Base-by-base conservation (phyloP, 2,329 filamentous ascomycete species). In the Phaeoacremonium minimum region DNA sequence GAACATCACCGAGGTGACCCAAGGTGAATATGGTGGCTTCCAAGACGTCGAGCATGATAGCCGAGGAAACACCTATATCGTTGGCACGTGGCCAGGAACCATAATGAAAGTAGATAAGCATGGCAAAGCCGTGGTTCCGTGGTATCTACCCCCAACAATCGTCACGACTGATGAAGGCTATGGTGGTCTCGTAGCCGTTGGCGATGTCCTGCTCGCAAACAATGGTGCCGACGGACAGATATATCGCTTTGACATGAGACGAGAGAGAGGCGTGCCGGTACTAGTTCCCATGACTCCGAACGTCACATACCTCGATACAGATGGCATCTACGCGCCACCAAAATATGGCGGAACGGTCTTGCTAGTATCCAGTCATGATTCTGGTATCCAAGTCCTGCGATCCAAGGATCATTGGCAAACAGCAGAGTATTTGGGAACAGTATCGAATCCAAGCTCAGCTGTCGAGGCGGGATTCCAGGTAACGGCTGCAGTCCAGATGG, bases 31-130 rank as follows among this genome's bases (percentile, higher is more conserved):
- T 41, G 55, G 60, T 16, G 64, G 59, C 6, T 63, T 55, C 22
- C 63, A 66, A 38, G 64, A 67, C 34, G 49, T 64, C 4, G 61
- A 58, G 26, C 54, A 58, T 34, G 62, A 64, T 32, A 28, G 34
- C 1, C 42, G 42, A 3, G 60, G 61, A 7, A 60, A 61, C 47
- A 52, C 57, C 1, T 67, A 57, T 33, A 56, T 60, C 6, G 45
- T 66, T 1, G 61, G 64, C 28, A 63, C 58, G 0, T 66, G 47
- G 7, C 60, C 62, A 0, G 56, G 58, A 15, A 58, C 56, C 6
- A 50, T 67, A 13, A 41, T 64, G 31, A 53, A 54, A 11, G 51
- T 63, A 8, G 49, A 48, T 17, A 32, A 51, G 18, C 45, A 57
- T 33, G 60, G 60, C 3, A 42, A 43, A 4, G 38, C 42, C 5